Conservation (phyloP, 1,284 basidiomycete species). For the Xanthoconium separans region DNA sequence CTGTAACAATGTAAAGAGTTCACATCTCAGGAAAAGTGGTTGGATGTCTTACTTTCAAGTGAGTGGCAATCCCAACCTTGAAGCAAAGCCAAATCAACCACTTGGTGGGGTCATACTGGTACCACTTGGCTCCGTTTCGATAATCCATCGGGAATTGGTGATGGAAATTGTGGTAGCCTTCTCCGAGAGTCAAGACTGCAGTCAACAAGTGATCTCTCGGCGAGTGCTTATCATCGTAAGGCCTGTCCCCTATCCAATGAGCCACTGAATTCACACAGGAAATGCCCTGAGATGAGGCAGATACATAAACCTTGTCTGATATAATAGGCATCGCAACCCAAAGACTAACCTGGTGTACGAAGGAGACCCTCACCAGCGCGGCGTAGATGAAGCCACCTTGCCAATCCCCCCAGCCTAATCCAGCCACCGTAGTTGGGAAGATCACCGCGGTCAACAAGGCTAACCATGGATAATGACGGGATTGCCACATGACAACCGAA, state of each 20-base stretch:
- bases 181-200: conserved; percentile 80
- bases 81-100: conserved; percentile 78
- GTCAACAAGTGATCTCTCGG: conserved; percentile 83
- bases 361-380: conserved; percentile 71
- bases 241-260: conserved; percentile 86
- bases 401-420: conserved; percentile 81
- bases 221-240: conserved; percentile 91
- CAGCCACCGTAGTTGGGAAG: conserved; percentile 72
- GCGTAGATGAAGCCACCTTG: conserved; percentile 81
- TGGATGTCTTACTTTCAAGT: conserved; percentile 60
- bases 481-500: conserved; percentile 80
- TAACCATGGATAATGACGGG: conserved; percentile 70
- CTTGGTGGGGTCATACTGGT: conserved; percentile 83
- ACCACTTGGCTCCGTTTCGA: conserved; percentile 87
- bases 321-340: conserved; percentile 13
- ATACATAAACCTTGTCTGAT: not conserved
- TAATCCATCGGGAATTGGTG: conserved; percentile 92
- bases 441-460: conserved; percentile 69
- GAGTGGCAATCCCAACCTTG: conserved; percentile 70
- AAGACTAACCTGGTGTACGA: conserved; percentile 77
- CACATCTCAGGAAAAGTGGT: not conserved
- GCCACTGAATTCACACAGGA: conserved; percentile 93
- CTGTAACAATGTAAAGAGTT: conserved; percentile 10
- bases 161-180: conserved; percentile 88
- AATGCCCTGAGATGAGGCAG: conserved; percentile 55